Conservation (phyloP, 768 basidiomycete species). For the Cystoderma amianthinum region DNA sequence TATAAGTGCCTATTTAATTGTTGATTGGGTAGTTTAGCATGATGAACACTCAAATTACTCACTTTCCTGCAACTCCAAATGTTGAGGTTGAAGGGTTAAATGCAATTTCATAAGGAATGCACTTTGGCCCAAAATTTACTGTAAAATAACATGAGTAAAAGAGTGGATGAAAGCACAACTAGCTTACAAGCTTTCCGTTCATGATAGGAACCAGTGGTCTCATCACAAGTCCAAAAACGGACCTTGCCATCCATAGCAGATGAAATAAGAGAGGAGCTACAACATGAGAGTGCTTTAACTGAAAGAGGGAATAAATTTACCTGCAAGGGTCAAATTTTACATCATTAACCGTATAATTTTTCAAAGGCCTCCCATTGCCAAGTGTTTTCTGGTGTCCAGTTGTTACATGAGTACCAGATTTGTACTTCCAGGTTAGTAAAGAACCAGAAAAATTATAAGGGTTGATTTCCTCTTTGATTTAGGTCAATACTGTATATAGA, state of each 20-base stretch:
- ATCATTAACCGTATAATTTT: constrained; percentile 50
- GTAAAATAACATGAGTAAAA: too few relatives aligned
- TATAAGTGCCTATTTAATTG: constrained; percentile 14
- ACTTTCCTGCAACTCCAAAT: constrained; percentile 38
- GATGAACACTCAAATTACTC: constrained; percentile 8
- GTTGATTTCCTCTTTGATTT: constrained; percentile 22
- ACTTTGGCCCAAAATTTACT: not conserved
- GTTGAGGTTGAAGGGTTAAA: constrained; percentile 33
- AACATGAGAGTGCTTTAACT: not conserved
- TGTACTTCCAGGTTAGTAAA: constrained; percentile 29
- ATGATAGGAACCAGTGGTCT: constrained; percentile 8
- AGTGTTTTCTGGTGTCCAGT: too few relatives aligned
- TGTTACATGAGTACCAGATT: too few relatives aligned
- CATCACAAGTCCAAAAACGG: constrained; percentile 31
- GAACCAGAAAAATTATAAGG: constrained; percentile 43
- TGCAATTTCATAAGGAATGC: constrained; percentile 32
- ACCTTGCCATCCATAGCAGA: constrained; percentile 29
- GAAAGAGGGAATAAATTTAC: constrained; percentile 17
- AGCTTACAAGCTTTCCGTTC: constrained; percentile 2
- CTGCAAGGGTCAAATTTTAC: constrained; percentile 45
- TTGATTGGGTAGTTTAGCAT: too few relatives aligned
- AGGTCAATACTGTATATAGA: constrained; percentile 3
- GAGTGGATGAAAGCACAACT: too few relatives aligned
- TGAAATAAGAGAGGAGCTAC: constrained; percentile 5
- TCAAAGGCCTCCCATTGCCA: constrained; percentile 19